Evolutionary conservation across 2,329 filamentous ascomycete genomes (phyloP).

Genomic region (Talaromyces sp.): DNA sequence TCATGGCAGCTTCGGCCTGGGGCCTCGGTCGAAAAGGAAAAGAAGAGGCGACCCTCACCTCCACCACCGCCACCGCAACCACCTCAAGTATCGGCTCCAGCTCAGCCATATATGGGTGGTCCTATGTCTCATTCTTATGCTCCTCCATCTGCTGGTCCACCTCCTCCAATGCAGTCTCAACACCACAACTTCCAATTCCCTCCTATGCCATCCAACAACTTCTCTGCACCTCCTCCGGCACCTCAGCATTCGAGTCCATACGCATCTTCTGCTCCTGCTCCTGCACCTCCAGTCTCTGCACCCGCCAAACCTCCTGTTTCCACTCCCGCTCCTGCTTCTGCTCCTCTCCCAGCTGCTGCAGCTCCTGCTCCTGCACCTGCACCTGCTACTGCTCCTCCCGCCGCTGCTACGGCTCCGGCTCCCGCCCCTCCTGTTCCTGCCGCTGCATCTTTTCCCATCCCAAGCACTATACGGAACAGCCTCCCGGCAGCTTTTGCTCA

Average conservation of each 20-base stretch:
- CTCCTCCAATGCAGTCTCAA: conserved; percentile 34
- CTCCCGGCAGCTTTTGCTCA: conserved; percentile 44
- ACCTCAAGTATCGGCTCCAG: conserved; percentile 27
- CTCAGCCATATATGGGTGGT: conserved; percentile 39
- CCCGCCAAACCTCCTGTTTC: conserved; percentile 21
- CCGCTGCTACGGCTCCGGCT: not conserved
- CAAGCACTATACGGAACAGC: conserved; percentile 41
- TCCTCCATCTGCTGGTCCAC: conserved; percentile 31
- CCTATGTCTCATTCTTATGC: conserved; percentile 36
- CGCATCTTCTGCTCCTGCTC: conserved; percentile 21
- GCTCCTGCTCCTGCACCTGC: not conserved
- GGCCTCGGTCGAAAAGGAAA: conserved; percentile 62
- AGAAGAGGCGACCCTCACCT: conserved; percentile 53
- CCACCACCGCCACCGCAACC: conserved; percentile 37
- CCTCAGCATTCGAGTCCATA: conserved; percentile 30
- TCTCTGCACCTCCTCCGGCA: conserved; percentile 33
- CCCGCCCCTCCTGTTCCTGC: conserved; percentile 11
- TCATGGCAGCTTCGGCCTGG: conserved; percentile 64
- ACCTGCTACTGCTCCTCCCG: conserved; percentile 14
- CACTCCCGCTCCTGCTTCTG: conserved; percentile 21
- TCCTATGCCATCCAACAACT: conserved; percentile 37
- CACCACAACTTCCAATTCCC: conserved; percentile 39
- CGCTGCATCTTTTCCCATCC: conserved; percentile 36
- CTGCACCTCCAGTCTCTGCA: conserved; percentile 21
- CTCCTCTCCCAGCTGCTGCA: conserved; percentile 8